Conservation (phyloP, 441 rosid genomes). For the Brassica hybrid region DNA sequence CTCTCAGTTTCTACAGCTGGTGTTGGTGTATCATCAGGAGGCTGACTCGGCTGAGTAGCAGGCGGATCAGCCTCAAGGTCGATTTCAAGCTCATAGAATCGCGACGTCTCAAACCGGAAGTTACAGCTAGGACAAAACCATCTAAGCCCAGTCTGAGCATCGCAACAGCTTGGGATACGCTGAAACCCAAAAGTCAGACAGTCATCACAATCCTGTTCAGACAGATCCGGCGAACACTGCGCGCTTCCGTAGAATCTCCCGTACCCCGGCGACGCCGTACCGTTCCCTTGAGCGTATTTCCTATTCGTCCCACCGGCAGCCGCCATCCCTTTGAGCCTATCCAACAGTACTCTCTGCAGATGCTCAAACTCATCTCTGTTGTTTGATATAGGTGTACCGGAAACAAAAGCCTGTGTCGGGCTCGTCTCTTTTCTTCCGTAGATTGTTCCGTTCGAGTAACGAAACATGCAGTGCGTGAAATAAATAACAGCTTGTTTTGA, state of each 20-base stretch:
- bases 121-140: constrained; percentile 52
- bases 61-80: constrained; percentile 34
- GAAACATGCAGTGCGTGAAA: constrained; percentile 52
- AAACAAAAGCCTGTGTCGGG: not conserved
- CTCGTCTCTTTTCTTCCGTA: constrained; percentile 8
- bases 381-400: not conserved
- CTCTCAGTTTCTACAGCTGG: constrained; percentile 2
- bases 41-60: constrained; percentile 11
- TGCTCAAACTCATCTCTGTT: constrained; percentile 31
- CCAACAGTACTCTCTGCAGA: constrained; percentile 27
- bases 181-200: constrained; percentile 38
- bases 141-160: constrained; percentile 41
- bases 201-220: constrained; percentile 34
- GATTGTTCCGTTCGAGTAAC: constrained; percentile 48
- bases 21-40: constrained; percentile 29
- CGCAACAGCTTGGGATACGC: constrained; percentile 29
- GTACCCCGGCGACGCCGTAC: not conserved
- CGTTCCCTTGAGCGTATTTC: constrained; percentile 45
- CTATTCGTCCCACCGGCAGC: constrained; percentile 42
- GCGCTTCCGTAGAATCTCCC: constrained; percentile 44
- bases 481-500: constrained; percentile 45
- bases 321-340: constrained; percentile 28
- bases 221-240: constrained; percentile 56
- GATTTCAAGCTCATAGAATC: constrained; percentile 34
- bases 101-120: constrained; percentile 42